A percentile compares a stretch with the other conserved stretches of the same genome.
Evolutionary conservation across 768 basidiomycete genomes (phyloP).

Genomic region (Gloeopeniophorella convolvens): DNA sequence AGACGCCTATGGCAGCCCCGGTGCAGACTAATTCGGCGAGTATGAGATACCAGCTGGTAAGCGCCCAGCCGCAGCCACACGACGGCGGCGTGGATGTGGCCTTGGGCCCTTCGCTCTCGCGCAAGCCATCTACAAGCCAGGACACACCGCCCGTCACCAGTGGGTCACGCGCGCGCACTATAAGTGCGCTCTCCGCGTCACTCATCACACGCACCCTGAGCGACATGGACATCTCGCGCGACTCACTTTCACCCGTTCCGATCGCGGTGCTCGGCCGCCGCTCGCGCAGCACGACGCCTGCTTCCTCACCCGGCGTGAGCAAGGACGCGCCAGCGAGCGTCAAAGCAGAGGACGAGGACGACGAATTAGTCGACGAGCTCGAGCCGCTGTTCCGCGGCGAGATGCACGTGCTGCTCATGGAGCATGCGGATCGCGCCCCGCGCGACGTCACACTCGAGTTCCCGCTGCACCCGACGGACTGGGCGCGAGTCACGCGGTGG

Average conservation of each 20-base stretch:
- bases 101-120: background rate
- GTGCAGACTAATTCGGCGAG: background rate
- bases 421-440: background rate
- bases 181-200: background rate
- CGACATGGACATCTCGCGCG: conserved; percentile 2
- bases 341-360: conserved; percentile 7
- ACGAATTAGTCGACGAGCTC: conserved; percentile 14
- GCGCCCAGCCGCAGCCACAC: background rate
- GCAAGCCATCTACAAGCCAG: background rate
- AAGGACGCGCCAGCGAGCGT: background rate
- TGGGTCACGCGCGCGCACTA: background rate
- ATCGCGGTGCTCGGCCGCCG: conserved; percentile 5
- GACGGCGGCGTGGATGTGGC: background rate
- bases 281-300: background rate
- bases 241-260: conserved; percentile 1
- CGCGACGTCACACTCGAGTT: conserved; percentile 4
- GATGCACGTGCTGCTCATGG: conserved; percentile 12
- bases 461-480: background rate
- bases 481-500: conserved; percentile 10
- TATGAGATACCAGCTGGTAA: background rate
- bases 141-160: background rate
- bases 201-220: background rate
- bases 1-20: background rate
- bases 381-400: conserved; percentile 13
- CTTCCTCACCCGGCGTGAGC: conserved; percentile 1